A percentile compares a stretch with the other conserved stretches of the same genome.
Evolutionary conservation across 805 yeast species (phyloP).

Genomic region (Ogataea wickerhamii): DNA sequence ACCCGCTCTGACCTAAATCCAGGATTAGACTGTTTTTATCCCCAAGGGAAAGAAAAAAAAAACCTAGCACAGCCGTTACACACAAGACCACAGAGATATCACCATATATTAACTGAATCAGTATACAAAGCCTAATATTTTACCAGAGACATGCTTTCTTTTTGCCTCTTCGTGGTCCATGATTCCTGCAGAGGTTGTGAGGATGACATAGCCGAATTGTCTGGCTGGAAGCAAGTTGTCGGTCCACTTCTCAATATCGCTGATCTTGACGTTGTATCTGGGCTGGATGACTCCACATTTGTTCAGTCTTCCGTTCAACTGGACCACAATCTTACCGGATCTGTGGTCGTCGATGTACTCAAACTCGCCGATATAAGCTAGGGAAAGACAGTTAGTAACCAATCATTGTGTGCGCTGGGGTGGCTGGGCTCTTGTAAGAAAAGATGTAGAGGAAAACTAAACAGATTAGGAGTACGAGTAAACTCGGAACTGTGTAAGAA

Average conservation of each 20-base stretch:
- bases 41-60: too few relatives aligned
- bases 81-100: not conserved
- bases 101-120: conserved; percentile 34
- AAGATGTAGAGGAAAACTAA: conserved; percentile 65
- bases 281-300: conserved; percentile 99
- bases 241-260: conserved; percentile 98
- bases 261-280: conserved; percentile 95
- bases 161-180: conserved; percentile 99
- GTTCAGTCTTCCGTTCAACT: conserved; percentile 97
- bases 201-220: conserved; percentile 97
- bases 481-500: conserved; percentile 60
- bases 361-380: conserved; percentile 91
- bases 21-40: too few relatives aligned
- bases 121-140: conserved; percentile 97
- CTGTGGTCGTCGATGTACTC: conserved; percentile 99
- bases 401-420: not conserved
- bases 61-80: not conserved
- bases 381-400: conserved; percentile 31
- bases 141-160: conserved; percentile 99
- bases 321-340: conserved; percentile 96
- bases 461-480: conserved; percentile 41
- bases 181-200: conserved; percentile 99
- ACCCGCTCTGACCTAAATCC: too few relatives aligned
- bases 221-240: conserved; percentile 98
- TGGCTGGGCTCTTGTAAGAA: not conserved